Percentiles rank a stretch among this genome's conserved stretches.
phyloP scores from a whole-genome alignment of 495 filamentous ascomycete genomes.

The Thermochaetoides thermophila region DNA sequence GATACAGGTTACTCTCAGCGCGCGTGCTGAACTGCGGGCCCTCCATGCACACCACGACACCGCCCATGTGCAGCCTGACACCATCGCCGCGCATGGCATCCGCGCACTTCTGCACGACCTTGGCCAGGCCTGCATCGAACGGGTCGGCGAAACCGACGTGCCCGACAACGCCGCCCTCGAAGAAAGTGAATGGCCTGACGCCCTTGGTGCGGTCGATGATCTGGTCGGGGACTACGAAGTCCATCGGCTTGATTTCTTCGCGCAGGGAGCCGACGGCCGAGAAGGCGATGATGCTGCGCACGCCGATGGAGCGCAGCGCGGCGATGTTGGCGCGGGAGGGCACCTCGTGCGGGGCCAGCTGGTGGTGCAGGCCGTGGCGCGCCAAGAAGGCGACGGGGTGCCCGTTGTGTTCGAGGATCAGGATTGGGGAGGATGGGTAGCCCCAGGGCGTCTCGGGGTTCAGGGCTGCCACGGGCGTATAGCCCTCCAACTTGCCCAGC shows the following conservation, averaged over 20 bases:
- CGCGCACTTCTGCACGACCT: constrained; percentile 57
- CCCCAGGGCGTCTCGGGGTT: constrained; percentile 80
- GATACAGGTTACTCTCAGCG: constrained; percentile 88
- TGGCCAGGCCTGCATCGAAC: constrained; percentile 65
- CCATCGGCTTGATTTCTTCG: constrained; percentile 81
- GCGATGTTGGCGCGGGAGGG: constrained; percentile 88
- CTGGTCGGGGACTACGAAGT: constrained; percentile 93
- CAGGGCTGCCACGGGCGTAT: constrained; percentile 65
- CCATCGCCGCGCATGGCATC: constrained; percentile 64
- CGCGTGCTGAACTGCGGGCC: constrained; percentile 96
- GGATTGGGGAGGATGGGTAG: constrained; percentile 73
- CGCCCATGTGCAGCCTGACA: constrained; percentile 60
- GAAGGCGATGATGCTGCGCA: constrained; percentile 83
- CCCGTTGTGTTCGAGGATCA: constrained; percentile 69
- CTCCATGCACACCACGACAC: constrained; percentile 87
- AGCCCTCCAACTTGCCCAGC: constrained; percentile 53
- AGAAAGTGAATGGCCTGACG: constrained; percentile 83
- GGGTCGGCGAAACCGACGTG: constrained; percentile 94
- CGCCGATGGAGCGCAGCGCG: constrained; percentile 76
- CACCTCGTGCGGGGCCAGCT: constrained; percentile 84
- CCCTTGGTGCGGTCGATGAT: constrained; percentile 97
- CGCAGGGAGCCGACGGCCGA: constrained; percentile 85
- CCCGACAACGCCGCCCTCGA: constrained; percentile 82
- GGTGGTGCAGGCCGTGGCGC: constrained; percentile 77
- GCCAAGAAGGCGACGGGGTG: constrained; percentile 85